Base-by-base conservation (phyloP, 768 basidiomycete genomes). In the Hypholoma fasciculare region DNA sequence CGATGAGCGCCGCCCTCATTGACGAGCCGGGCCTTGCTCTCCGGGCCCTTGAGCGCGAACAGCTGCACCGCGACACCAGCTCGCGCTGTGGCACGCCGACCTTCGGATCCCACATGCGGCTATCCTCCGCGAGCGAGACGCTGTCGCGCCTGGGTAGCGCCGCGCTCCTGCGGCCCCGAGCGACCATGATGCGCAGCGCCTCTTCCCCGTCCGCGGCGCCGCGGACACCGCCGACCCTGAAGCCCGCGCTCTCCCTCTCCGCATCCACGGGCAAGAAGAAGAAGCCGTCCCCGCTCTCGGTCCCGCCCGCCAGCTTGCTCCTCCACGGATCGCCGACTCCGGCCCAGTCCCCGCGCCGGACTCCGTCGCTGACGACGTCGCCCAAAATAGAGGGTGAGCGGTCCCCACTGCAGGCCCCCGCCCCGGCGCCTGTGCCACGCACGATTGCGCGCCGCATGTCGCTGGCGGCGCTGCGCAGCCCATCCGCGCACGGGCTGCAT, bases 81-180 rank as follows among this genome's bases (percentile, higher is more conserved):
- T 84, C 83, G 3, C 73, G 84, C 39, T 86, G 83, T 59, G 83
- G 80, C 9, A 85, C 85, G 3, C 85, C 85, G 9, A 85, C 85
- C 1, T 85, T 86, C 61, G 86, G 85, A 13, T 86, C 85, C 1
- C 76, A 78, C 36, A 74, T 75, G 52, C 72, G 77, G 6, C 66
- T 82, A 7, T 78, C 80, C 0, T 79, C 78, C 11, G 72, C 77
- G 16, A 76, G 78, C 58, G 80, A 82, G 59, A 71, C 75, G 11
- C 66, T 79, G 58, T 67, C 75, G 20, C 73, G 75, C 38, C 78
- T 80, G 54, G 77, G 76, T 23, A 65, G 71, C 30, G 65, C 69
- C 30, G 65, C 69, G 8, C 58, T 63, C 4, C 46, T 65, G 26
- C 63, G 70, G 23, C 57, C 66, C 19, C 68, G 64, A 27, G 58